A percentile compares a stretch with the other conserved stretches of the same genome.
phyloP scores from a whole-genome alignment of 1,284 basidiomycete species.

The Microbotryum saponariae region DNA sequence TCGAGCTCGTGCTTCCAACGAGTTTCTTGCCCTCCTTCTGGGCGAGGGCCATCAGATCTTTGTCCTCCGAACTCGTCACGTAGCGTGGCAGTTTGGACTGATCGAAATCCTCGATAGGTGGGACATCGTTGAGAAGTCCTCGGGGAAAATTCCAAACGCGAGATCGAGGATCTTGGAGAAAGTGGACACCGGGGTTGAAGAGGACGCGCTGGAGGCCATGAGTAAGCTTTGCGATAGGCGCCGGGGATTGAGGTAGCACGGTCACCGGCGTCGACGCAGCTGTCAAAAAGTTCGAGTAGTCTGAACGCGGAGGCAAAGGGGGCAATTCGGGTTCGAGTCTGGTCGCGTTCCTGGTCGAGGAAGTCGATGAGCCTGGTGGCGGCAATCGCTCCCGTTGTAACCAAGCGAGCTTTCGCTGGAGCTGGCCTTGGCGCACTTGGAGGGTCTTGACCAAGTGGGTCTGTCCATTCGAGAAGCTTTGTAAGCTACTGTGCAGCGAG shows the following conservation, averaged over 20 bases:
- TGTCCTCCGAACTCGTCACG: slow-evolving; percentile 69
- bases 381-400: too few relatives aligned
- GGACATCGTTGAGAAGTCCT: slow-evolving; percentile 51
- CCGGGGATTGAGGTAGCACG: background rate
- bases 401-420: too few relatives aligned
- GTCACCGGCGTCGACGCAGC: slow-evolving; percentile 1
- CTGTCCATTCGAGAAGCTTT: too few relatives aligned
- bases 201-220: slow-evolving; percentile 75
- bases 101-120: slow-evolving; percentile 79
- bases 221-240: slow-evolving; percentile 60
- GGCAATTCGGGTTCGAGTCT: background rate
- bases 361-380: too few relatives aligned
- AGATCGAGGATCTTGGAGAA: slow-evolving; percentile 77
- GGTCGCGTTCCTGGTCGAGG: background rate
- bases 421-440: too few relatives aligned
- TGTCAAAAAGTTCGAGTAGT: background rate
- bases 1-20: slow-evolving; percentile 63
- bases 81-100: slow-evolving; percentile 73
- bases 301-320: background rate
- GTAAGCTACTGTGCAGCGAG: too few relatives aligned
- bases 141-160: slow-evolving; percentile 83
- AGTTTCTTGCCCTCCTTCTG: slow-evolving; percentile 56
- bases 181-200: slow-evolving; percentile 87
- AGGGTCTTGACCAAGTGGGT: too few relatives aligned
- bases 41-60: slow-evolving; percentile 60